Base-by-base conservation (phyloP, 2,329 filamentous ascomycete species). In the Ophiostoma sp. region DNA sequence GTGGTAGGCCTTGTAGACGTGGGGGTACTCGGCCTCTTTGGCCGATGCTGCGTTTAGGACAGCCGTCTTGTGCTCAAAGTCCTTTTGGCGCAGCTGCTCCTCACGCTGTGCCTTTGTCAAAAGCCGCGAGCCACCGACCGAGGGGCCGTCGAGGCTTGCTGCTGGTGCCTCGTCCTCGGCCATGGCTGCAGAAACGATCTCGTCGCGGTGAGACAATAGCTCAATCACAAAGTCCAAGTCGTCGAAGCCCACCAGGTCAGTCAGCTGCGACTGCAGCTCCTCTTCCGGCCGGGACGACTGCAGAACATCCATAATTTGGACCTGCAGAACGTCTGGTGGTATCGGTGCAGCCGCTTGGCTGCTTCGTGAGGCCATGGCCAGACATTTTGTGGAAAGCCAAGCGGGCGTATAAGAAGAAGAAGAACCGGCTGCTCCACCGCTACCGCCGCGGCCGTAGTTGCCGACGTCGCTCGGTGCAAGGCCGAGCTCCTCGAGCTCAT, bases 171-270 rank as follows among this genome's bases (percentile, higher is more conserved):
- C 75, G 73, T 77, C 78, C 9, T 69, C 69, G 6, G 48, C 66
- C 48, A 72, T 8, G n/a, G 74, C 78, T 3, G 83, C 78, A 12
- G 86, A 82, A 12, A 91, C 81, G 61, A 98, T 89, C 63, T 93
- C 88, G 70, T 87, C 84, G 70, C 94, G 89, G 80, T 95, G 90
- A 2, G 90, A 87, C 70, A 98, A 91, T n/a, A 98, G 84, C 75
- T 98, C 93, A 75, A 95, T 95, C 71, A 98, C 92, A 78, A 99
- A 91, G 76, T 99, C 95, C 22, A 99, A 85, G 79, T 98, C 94
- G 78, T 96, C 94, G 78, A 95, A 98, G 0, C 97, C 96, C 74
- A 99, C 86, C 59, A 98, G 89, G 78, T 99, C 96, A 0, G 93
- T 94, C 48, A 99, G 86, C 55, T 91, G 90, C 79, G 94, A 95